A percentile compares a stretch with the other conserved stretches of the same genome.
phyloP scores from a whole-genome alignment of 2,329 filamentous ascomycete genomes.

The Verticillium nonalfalfae region DNA sequence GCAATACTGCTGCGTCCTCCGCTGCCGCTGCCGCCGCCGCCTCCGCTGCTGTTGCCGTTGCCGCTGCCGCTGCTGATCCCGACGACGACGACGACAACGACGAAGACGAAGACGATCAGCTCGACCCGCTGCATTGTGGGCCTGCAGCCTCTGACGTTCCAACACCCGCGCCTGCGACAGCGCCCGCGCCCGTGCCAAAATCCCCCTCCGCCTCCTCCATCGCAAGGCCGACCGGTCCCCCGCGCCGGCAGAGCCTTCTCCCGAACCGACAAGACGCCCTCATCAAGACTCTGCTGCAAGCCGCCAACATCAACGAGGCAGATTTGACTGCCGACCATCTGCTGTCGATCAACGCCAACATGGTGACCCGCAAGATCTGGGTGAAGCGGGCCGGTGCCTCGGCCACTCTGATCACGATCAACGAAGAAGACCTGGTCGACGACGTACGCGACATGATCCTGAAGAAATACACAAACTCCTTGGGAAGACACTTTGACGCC shows the following conservation, averaged over 20 bases:
- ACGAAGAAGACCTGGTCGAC: slow-evolving; percentile 87
- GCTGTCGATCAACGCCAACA: slow-evolving; percentile 35
- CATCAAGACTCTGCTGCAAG: slow-evolving; percentile 47
- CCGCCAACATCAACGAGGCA: slow-evolving; percentile 30
- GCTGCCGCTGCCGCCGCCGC: neutral
- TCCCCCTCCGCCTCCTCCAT: neutral
- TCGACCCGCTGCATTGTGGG: slow-evolving; percentile 7
- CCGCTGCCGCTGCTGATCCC: neutral
- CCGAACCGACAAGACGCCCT: slow-evolving; percentile 36
- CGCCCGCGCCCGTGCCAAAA: neutral
- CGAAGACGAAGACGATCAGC: too few species aligned
- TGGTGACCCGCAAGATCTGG: slow-evolving; percentile 82
- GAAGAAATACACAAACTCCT: slow-evolving; percentile 87
- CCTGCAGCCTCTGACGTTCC: slow-evolving; percentile 4
- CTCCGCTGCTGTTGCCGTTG: neutral
- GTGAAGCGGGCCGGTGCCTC: slow-evolving; percentile 83
- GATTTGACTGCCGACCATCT: slow-evolving; percentile 29
- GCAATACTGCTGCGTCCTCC: neutral
- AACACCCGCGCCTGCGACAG: slow-evolving; percentile 13
- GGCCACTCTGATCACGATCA: slow-evolving; percentile 77
- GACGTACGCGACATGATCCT: slow-evolving; percentile 90
- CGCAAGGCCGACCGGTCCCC: slow-evolving; percentile 18
- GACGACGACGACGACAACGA: neutral
- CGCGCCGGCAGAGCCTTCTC: slow-evolving; percentile 36
- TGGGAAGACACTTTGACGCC: slow-evolving; percentile 82